Conservation (phyloP, 2,329 filamentous ascomycete species). For the Didymella exigua region DNA sequence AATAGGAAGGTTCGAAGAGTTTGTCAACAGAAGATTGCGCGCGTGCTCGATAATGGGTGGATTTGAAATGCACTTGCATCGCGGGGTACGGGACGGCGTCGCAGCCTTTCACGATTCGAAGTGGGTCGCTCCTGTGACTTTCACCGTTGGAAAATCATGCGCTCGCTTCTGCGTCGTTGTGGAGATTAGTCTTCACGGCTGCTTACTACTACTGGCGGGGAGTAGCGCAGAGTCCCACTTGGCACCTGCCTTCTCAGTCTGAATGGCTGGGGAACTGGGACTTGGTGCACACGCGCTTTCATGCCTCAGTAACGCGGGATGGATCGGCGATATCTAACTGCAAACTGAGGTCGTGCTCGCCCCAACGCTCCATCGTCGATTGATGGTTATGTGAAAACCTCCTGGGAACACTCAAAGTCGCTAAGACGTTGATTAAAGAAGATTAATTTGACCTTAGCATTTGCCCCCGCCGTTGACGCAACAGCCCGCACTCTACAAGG, state of each 20-base stretch:
- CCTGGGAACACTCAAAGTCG: neutral
- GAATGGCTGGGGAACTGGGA: constrained; percentile 12
- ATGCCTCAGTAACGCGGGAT: constrained; percentile 7
- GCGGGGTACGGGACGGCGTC: constrained; percentile 29
- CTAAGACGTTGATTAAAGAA: neutral
- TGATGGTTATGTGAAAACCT: neutral
- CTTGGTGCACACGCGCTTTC: constrained; percentile 16
- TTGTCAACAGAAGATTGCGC: constrained; percentile 13
- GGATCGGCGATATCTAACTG: constrained; percentile 7
- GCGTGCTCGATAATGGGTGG: constrained; percentile 7
- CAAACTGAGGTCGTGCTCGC: neutral
- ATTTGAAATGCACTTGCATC: constrained; percentile 21
- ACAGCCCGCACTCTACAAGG: constrained; percentile 14
- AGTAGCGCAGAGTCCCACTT: constrained; percentile 22
- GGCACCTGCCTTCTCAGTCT: constrained; percentile 19
- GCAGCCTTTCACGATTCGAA: constrained; percentile 27
- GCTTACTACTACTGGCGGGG: constrained; percentile 22
- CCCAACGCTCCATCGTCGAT: constrained; percentile 7
- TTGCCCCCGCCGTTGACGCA: constrained; percentile 8
- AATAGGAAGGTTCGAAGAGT: constrained; percentile 28
- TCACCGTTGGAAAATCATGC: constrained; percentile 26
- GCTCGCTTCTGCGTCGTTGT: constrained; percentile 25
- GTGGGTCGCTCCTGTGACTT: constrained; percentile 27
- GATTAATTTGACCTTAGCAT: neutral
- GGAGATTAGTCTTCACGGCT: constrained; percentile 24